These are phyloP conservation scores for Suhomyces prunicola DNA, from an alignment of 805 yeast species.

Conservation along the genomic window DNA sequence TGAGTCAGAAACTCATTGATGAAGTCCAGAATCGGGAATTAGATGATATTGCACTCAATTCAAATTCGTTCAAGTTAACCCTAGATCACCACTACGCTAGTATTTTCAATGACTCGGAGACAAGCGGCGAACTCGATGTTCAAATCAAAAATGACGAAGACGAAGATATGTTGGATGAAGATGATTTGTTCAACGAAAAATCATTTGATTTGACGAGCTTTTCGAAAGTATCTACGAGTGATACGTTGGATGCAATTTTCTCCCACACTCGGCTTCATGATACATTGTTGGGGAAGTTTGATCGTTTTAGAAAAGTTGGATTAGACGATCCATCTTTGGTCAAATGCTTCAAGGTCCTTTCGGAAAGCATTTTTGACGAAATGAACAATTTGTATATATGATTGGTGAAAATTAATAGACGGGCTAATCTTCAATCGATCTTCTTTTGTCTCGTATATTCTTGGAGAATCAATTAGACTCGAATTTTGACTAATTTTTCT, in stretches of 20 bases:
- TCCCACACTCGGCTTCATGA: neutral
- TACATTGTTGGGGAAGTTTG: neutral
- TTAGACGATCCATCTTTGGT: neutral
- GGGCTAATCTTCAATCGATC: neutral
- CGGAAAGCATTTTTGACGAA: conserved; percentile 6
- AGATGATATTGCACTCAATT: neutral
- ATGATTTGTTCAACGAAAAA: conserved; percentile 8
- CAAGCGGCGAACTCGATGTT: neutral
- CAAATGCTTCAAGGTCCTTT: conserved; percentile 2
- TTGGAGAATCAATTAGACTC: neutral
- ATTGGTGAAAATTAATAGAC: neutral
- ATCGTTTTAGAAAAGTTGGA: neutral
- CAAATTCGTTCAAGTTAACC: conserved; percentile 11
- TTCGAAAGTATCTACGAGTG: neutral
- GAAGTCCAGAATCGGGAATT: neutral
- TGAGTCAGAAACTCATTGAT: neutral
- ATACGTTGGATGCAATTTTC: neutral
- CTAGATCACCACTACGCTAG: conserved; percentile 28
- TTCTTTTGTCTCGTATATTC: neutral
- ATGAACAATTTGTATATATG: neutral
- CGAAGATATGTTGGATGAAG: conserved; percentile 8
- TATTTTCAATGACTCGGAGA: conserved; percentile 19
- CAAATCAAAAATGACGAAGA: conserved; percentile 4
- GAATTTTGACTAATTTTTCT: neutral
- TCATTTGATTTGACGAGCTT: neutral